phyloP scores from a whole-genome alignment of 495 filamentous ascomycete genomes.

The Penicillium alfredii region DNA sequence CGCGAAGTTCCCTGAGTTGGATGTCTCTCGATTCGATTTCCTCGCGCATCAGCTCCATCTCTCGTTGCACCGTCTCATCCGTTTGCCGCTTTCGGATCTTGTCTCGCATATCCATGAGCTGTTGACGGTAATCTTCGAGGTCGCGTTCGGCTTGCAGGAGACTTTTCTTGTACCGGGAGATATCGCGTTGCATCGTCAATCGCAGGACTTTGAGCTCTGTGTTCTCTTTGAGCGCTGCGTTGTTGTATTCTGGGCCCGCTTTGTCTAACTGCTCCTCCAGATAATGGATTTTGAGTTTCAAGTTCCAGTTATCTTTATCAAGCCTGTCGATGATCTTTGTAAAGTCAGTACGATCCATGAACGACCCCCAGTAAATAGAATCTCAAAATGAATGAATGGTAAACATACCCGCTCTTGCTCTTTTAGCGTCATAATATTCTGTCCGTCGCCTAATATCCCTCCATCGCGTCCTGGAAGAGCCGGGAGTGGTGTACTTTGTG shows the following conservation, averaged over 20 bases:
- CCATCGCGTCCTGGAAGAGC: slow-evolving; percentile 53
- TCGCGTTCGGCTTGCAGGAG: slow-evolving; percentile 73
- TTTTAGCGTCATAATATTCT: slow-evolving; percentile 76
- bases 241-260: slow-evolving; percentile 79
- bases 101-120: slow-evolving; percentile 72
- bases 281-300: slow-evolving; percentile 96
- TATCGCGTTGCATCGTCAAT: slow-evolving; percentile 78
- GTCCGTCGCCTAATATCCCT: slow-evolving; percentile 65
- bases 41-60: slow-evolving; percentile 54
- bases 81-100: slow-evolving; percentile 69
- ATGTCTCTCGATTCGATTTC: slow-evolving; percentile 53
- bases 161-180: slow-evolving; percentile 75
- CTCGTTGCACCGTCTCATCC: slow-evolving; percentile 56
- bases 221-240: slow-evolving; percentile 84
- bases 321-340: slow-evolving; percentile 80
- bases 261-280: slow-evolving; percentile 82
- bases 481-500: slow-evolving; percentile 72
- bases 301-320: slow-evolving; percentile 90
- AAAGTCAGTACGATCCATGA: slow-evolving; percentile 11
- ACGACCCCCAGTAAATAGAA: background rate
- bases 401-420: slow-evolving; percentile 83
- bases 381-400: too few relatives aligned
- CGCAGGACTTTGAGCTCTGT: slow-evolving; percentile 90
- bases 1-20: slow-evolving; percentile 42
- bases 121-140: slow-evolving; percentile 67